Evolutionary conservation across 176 grass and related monocot species (phyloP), one percentile per base, ranked within the genome.

Genomic region (Triticum monococcum): DNA sequence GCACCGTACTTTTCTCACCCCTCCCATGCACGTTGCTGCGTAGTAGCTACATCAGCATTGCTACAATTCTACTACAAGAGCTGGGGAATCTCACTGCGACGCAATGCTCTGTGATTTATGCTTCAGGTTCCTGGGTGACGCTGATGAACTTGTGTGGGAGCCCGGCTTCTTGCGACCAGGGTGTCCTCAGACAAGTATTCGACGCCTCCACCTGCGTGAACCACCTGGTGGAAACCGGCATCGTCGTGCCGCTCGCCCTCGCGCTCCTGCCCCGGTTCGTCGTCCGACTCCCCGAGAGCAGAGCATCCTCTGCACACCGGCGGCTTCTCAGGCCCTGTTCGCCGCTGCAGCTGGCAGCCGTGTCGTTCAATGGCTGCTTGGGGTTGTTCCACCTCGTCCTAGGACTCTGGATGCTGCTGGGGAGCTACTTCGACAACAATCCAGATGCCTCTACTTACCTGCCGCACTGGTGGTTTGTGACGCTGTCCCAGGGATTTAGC

Each of bases 141-240:
- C 82, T n/a, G 89, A 69, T 81, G 72, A 79, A 4, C 41, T 70
- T 91, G 60, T 95, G 83, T 56, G 85, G 91, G 18, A 77, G 33
- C 32, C 45, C 52, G 12, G 1, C 77, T 73, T 95, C 91, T 70
- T 83, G 72, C n/a, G 13, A 83, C 28, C 76, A 84, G 69, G 68
- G 22, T 46, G 65, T 18, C 28, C 70, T 52, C 68, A 54, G 12
- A 8, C 73, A 68, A 28, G 17, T 87, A 12, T 77, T 92, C 12
- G 54, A 90, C 72, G 90, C 83, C 45, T 93, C 89, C 62, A 89
- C 91, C 61, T 98, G 95, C 86, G 38, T 59, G 50, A 98, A 98
- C 59, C 91, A 98, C 65, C 84, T 93, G 9, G 22, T 92, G 35
- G 77, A 67, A 30, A 66, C 59, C 13, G 79, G 32, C n/a, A 64